phyloP scores from a whole-genome alignment of 768 basidiomycete species.

The Lactarius quietus region DNA sequence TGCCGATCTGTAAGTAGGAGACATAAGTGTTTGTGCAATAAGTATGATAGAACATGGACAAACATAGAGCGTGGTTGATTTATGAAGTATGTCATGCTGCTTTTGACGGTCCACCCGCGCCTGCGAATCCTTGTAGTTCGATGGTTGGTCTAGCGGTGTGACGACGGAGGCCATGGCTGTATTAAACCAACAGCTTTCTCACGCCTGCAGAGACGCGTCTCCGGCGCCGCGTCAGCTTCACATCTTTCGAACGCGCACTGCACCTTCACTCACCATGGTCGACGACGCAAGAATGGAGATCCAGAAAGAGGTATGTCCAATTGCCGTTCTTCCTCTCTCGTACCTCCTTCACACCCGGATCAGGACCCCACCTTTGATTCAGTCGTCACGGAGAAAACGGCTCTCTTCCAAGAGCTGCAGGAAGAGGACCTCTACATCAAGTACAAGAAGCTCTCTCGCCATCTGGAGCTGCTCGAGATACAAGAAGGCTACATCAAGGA shows the following conservation, averaged over 20 bases:
- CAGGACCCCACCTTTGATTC: slow-evolving; percentile 91
- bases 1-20: slow-evolving; percentile 67
- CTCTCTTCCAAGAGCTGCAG: slow-evolving; percentile 82
- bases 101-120: slow-evolving; percentile 70
- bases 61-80: slow-evolving; percentile 90
- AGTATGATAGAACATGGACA: slow-evolving; percentile 32
- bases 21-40: not conserved
- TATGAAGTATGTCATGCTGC: slow-evolving; percentile 76
- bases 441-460: slow-evolving; percentile 93
- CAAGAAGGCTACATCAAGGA: slow-evolving; percentile 98
- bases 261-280: slow-evolving; percentile 49
- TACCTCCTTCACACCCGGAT: not conserved
- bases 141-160: slow-evolving; percentile 82
- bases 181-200: slow-evolving; percentile 13
- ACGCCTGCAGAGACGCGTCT: slow-evolving; percentile 18
- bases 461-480: slow-evolving; percentile 92
- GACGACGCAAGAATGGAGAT: slow-evolving; percentile 85
- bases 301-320: slow-evolving; percentile 59
- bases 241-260: slow-evolving; percentile 1
- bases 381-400: slow-evolving; percentile 84
- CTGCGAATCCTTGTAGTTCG: slow-evolving; percentile 96
- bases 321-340: not conserved
- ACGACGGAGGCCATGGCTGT: slow-evolving; percentile 57
- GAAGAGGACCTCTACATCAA: slow-evolving; percentile 93
- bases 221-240: slow-evolving; percentile 24